Evolutionary conservation across 2,329 filamentous ascomycete species (phyloP).

Genomic region (Neodidymelliopsis sp.): DNA sequence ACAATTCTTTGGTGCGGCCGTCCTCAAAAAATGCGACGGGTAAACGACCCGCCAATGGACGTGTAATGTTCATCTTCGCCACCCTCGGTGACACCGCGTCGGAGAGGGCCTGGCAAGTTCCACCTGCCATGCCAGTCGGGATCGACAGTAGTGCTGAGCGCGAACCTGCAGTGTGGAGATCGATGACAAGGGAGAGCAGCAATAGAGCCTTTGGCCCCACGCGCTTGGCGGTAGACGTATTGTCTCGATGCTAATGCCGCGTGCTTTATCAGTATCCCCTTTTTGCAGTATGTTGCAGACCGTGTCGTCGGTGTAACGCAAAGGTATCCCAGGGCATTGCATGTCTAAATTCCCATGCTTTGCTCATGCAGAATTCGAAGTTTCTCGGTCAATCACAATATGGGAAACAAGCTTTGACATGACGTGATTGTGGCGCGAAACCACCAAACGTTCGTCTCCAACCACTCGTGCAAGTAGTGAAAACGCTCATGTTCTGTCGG

Average conservation of each 20-base stretch:
- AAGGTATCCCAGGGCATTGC: too few relatives aligned
- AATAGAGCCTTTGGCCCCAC: constrained; percentile 1
- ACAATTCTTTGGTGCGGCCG: constrained; percentile 21
- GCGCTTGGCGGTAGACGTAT: background rate
- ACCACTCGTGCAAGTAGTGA: background rate
- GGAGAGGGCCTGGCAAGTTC: constrained; percentile 2
- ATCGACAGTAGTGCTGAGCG: constrained; percentile 20
- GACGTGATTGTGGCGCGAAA: constrained; percentile 26
- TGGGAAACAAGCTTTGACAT: constrained; percentile 28
- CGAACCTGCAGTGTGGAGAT: constrained; percentile 17
- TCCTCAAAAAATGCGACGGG: constrained; percentile 14
- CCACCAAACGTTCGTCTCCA: background rate
- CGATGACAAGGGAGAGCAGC: constrained; percentile 11
- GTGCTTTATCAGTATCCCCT: background rate
- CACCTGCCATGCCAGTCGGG: constrained; percentile 13
- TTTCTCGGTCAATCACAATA: constrained; percentile 20
- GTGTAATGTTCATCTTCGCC: constrained; percentile 6
- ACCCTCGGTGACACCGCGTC: constrained; percentile 20
- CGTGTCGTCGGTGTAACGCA: too few relatives aligned
- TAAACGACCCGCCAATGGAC: constrained; percentile 22
- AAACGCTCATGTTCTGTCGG: background rate
- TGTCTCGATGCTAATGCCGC: background rate
- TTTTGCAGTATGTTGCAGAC: background rate
- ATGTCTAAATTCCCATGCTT: constrained; percentile 21
- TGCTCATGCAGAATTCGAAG: constrained; percentile 16